Conservation (phyloP, 2,329 filamentous ascomycete species). For the Colletotrichum sp. region DNA sequence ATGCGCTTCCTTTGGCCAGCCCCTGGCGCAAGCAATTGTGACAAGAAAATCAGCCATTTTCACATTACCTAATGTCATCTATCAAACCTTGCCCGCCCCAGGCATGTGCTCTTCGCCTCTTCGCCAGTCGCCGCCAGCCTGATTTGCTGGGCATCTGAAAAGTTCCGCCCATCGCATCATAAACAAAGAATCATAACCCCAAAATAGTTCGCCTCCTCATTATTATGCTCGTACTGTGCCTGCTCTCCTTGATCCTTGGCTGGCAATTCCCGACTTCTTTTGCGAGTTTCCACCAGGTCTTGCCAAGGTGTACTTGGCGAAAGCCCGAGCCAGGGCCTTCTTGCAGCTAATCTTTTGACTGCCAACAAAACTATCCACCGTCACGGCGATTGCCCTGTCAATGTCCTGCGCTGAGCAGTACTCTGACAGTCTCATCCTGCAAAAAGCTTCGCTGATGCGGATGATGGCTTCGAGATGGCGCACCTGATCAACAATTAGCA, state of each 20-base stretch:
- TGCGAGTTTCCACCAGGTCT: slow-evolving; percentile 41
- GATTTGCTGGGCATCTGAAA: neutral
- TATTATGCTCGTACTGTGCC: slow-evolving; percentile 12
- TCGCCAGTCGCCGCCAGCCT: slow-evolving; percentile 16
- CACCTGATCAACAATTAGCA: slow-evolving; percentile 61
- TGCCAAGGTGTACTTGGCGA: slow-evolving; percentile 86
- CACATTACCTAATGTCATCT: slow-evolving; percentile 5
- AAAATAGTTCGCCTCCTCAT: neutral
- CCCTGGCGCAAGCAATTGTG: neutral
- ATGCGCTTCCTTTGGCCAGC: neutral
- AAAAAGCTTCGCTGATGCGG: slow-evolving; percentile 92
- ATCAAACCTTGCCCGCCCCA: neutral
- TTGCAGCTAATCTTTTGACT: slow-evolving; percentile 98
- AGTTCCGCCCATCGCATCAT: neutral
- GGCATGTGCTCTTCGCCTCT: slow-evolving; percentile 16
- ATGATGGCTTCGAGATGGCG: slow-evolving; percentile 98
- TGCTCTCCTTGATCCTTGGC: slow-evolving; percentile 20
- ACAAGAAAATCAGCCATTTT: neutral
- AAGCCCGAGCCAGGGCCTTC: slow-evolving; percentile 91
- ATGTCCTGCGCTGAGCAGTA: slow-evolving; percentile 92
- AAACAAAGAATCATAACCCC: neutral
- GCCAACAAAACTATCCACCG: slow-evolving; percentile 93
- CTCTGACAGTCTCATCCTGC: slow-evolving; percentile 96
- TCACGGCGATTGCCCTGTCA: slow-evolving; percentile 95
- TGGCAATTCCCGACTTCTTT: slow-evolving; percentile 24